Evolutionary conservation across 2,329 filamentous ascomycete genomes (phyloP).

Genomic region (Fusarium metavorans): DNA sequence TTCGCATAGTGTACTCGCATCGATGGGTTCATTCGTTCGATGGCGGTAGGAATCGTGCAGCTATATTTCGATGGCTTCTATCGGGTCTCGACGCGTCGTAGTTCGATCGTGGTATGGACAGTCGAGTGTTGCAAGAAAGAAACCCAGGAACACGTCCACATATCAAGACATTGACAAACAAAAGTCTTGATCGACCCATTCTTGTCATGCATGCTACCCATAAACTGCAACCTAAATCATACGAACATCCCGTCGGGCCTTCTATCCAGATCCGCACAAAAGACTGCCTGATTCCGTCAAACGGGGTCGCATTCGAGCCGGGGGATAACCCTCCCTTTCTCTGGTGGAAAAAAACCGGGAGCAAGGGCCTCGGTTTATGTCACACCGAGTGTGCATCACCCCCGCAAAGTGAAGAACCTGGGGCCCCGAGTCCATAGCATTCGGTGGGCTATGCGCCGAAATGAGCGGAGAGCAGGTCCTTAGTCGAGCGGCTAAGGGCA

Average conservation of each 20-base stretch:
- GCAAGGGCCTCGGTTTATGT: background rate
- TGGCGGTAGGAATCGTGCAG: background rate
- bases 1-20: background rate
- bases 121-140: background rate
- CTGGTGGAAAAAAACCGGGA: background rate
- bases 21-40: background rate
- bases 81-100: background rate
- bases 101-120: background rate
- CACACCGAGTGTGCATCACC: background rate
- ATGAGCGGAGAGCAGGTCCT: background rate
- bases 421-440: background rate
- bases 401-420: background rate
- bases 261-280: background rate
- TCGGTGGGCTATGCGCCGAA: constrained; percentile 6
- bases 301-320: background rate
- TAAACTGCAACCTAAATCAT: background rate
- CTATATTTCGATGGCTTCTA: background rate
- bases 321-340: background rate
- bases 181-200: background rate
- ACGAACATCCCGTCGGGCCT: background rate
- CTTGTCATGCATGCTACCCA: background rate
- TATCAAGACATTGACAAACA: background rate
- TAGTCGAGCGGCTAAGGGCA: background rate
- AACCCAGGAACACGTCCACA: background rate
- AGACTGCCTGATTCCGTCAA: background rate